A percentile compares a stretch with the other conserved stretches of the same genome.
These are phyloP conservation scores for Sporothrix variecibatus DNA, from an alignment of 2,329 filamentous ascomycete genomes.

Conservation along the genomic window DNA sequence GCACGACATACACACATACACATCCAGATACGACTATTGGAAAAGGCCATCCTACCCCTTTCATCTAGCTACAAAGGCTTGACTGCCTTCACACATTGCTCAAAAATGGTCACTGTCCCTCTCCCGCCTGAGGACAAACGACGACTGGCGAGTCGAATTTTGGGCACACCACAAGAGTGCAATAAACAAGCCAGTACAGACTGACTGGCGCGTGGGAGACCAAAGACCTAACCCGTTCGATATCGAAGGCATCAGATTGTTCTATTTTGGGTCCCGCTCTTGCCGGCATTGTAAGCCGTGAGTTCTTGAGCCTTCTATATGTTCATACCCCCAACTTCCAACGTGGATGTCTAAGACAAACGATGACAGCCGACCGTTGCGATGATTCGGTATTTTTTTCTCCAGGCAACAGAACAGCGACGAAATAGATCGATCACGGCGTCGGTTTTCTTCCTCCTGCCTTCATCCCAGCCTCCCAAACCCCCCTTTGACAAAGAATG, in stretches of 20 bases:
- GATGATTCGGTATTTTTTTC: not conserved
- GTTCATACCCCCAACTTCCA: not conserved
- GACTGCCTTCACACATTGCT: not conserved
- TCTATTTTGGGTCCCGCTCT: conserved; percentile 14
- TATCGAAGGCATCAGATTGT: not conserved
- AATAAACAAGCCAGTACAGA: not conserved
- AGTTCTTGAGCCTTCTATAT: not conserved
- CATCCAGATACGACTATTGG: not conserved
- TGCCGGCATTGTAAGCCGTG: conserved; percentile 1
- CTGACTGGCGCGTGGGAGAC: not conserved
- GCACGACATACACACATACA: conserved; percentile 4
- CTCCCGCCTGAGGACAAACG: not conserved
- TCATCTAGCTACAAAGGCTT: not conserved
- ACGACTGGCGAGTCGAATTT: not conserved
- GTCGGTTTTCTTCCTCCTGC: not conserved
- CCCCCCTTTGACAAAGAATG: not conserved
- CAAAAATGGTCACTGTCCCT: too few species aligned
- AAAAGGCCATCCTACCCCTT: not conserved
- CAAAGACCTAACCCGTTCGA: not conserved
- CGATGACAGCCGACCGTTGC: not conserved
- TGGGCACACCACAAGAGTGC: not conserved
- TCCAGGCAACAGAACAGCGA: too few species aligned
- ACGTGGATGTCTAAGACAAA: not conserved
- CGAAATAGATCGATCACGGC: not conserved
- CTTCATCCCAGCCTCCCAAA: not conserved